Percentiles rank a stretch among this genome's conserved stretches.
Conservation (phyloP, 116 monocot genomes). For the Thalassia testudinum region DNA sequence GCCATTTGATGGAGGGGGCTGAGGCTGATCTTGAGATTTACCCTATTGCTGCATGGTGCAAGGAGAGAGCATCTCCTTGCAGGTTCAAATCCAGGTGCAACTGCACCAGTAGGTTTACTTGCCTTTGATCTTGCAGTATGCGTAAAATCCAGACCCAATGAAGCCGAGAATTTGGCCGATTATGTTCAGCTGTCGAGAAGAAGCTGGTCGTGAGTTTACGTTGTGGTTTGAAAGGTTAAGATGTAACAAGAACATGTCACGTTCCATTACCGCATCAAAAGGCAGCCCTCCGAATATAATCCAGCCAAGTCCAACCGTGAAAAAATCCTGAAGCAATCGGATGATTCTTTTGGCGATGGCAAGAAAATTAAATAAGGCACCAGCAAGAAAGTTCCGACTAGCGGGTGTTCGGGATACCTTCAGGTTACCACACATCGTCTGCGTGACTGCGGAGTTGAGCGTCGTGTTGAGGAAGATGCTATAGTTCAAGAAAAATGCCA, state of each 20-base stretch:
- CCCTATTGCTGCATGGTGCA: too few relatives aligned
- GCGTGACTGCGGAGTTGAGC: constrained; percentile 82
- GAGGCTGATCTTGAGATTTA: too few relatives aligned
- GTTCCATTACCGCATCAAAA: constrained; percentile 48
- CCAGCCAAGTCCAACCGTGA: constrained; percentile 83
- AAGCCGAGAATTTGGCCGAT: constrained; percentile 59
- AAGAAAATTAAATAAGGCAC: background rate
- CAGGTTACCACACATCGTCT: constrained; percentile 87
- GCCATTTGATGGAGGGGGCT: too few relatives aligned
- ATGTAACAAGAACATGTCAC: too few relatives aligned
- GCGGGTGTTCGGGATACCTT: constrained; percentile 29
- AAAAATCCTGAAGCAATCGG: constrained; percentile 52
- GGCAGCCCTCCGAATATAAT: constrained; percentile 77
- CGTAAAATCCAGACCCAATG: constrained; percentile 57
- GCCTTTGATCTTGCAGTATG: constrained; percentile 52
- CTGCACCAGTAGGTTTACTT: constrained; percentile 9
- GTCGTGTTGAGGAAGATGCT: constrained; percentile 86
- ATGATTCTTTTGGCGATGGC: background rate
- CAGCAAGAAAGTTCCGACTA: too few relatives aligned
- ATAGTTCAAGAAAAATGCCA: constrained; percentile 91
- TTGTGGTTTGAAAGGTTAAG: too few relatives aligned
- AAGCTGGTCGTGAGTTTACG: background rate
- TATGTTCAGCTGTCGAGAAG: constrained; percentile 33
- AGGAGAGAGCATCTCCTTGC: too few relatives aligned
- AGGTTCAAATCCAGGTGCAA: background rate